Evolutionary conservation across 345 rosid genomes (phyloP).

Genomic region (Acer campestre): DNA sequence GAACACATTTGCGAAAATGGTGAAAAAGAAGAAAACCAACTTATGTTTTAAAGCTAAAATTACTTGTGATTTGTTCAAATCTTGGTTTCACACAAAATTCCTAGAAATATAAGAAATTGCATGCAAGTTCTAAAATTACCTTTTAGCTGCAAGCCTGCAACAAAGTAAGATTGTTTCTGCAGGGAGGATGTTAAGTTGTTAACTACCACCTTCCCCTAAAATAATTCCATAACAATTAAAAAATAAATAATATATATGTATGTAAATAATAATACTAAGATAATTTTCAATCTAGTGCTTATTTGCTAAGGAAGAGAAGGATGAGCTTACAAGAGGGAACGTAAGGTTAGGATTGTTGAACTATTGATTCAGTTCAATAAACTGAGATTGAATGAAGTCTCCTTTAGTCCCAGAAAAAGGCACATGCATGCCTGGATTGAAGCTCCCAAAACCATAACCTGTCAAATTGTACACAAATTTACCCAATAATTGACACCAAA

Average conservation of each 20-base stretch:
- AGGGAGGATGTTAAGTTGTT: not conserved
- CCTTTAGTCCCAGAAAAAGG: constrained; percentile 39
- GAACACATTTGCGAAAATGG: constrained; percentile 6
- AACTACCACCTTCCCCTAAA: no score
- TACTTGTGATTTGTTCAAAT: constrained; percentile 15
- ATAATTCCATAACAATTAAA: no score
- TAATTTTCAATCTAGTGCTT: not conserved
- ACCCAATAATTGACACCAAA: constrained; percentile 2
- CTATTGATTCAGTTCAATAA: constrained; percentile 73
- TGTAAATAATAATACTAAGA: no score
- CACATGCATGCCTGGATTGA: constrained; percentile 65
- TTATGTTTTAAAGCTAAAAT: constrained; percentile 23
- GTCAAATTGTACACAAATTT: constrained; percentile 20
- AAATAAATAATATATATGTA: no score
- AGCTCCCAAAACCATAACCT: constrained; percentile 52
- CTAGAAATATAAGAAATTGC: constrained; percentile 4
- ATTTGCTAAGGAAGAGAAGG: constrained; percentile 6
- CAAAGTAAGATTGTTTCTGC: constrained; percentile 16
- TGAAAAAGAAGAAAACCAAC: not conserved
- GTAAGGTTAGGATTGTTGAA: no score
- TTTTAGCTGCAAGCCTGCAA: not conserved
- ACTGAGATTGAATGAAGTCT: constrained; percentile 39
- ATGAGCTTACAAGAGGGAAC: no score
- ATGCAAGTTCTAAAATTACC: constrained; percentile 13
- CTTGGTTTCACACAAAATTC: constrained; percentile 14